Evolutionary conservation across 495 filamentous ascomycete species (phyloP).

Genomic region (Achaetomiella virescens): DNA sequence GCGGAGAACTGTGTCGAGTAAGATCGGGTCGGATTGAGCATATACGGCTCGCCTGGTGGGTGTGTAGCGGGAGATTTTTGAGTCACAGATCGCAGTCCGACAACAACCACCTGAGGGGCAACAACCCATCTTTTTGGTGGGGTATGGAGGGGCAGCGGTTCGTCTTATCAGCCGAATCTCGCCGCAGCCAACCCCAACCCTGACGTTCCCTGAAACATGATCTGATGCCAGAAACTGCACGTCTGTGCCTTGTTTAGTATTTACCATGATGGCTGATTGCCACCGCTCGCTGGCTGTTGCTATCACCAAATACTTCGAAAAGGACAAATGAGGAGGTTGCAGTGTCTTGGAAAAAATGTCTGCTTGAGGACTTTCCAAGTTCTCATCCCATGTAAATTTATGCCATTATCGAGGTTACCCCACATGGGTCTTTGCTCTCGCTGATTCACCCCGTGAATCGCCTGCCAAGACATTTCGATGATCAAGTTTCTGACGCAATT

Average conservation of each 20-base stretch:
- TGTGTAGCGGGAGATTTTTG: slow-evolving; percentile 6
- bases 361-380: no score
- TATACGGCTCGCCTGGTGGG: background rate
- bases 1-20: background rate
- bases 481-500: background rate
- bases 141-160: slow-evolving; percentile 11
- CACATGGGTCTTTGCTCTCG: no score
- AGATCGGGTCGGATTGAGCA: background rate
- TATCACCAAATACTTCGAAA: background rate
- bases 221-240: no score
- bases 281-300: no score
- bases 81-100: slow-evolving; percentile 18
- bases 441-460: background rate
- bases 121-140: slow-evolving; percentile 18
- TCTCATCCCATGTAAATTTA: no score
- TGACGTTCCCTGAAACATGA: background rate
- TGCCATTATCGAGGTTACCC: no score
- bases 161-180: slow-evolving; percentile 2
- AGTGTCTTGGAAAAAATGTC: no score
- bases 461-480: background rate
- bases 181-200: background rate
- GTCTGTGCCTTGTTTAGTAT: no score
- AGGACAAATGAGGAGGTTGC: background rate
- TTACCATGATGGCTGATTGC: background rate
- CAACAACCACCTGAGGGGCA: slow-evolving; percentile 20